Base-by-base conservation (phyloP, 1,284 basidiomycete species). In the Leccinum holopus region DNA sequence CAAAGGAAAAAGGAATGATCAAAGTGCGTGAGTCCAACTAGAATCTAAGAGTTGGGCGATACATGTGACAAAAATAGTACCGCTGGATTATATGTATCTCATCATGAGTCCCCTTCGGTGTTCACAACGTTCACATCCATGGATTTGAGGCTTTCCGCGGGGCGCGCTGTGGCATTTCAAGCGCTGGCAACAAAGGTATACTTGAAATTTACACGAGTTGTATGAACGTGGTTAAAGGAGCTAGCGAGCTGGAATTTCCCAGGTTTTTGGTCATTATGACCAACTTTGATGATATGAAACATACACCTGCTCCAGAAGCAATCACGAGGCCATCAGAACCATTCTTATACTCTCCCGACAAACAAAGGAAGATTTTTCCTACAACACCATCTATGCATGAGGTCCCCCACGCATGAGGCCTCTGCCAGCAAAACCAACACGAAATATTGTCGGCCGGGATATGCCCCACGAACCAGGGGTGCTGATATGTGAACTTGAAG, bases 351-450 rank as follows among this genome's bases (percentile, higher is more conserved):
- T 47, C 21, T 10, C 16, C 51, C 54, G 55, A 41, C 52, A 32
- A 52, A 54, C 32, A 3, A 28, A 12, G 35, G 21, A 39, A 30
- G 18, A 37, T 6, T 28, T 33, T 25, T 28, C 57, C 30, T 57
- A 74, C 61, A 72, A 56, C 37, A 2, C 25, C 65, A 63, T 53
- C 69, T 52, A 28, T 49, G 58, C 63, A 30, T 25, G 58, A 39
- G 39, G 59, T 28, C 56, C 39, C 21, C 72, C 63, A 25, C 58
- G 61, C 2, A 12, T 25, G 51, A 55, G 58, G 21, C 76, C 72
- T 63, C 75, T 68, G 16, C 75, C 75, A 57, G 76, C 73, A 58
- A 70, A 74, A 47, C 75, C 75, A 54, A 78, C 58, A 57, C 72
- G 73, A 60, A 73, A 70, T 39, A 69, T 14, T 5, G 66, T 62